phyloP scores from a whole-genome alignment of 768 basidiomycete genomes.

The Mycena kentingensis region DNA sequence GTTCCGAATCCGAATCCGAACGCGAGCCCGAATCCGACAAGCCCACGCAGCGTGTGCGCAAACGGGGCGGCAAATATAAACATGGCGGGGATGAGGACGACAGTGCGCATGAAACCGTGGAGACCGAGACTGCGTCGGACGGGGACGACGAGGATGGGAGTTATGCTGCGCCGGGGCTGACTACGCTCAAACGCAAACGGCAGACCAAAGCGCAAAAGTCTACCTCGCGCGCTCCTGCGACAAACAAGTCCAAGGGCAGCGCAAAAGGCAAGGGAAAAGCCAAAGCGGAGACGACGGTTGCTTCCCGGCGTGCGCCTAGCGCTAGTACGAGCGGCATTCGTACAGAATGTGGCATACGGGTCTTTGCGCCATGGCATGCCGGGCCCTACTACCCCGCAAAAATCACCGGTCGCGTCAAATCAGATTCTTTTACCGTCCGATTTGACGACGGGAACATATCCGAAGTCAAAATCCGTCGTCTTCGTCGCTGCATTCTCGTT shows the following conservation, averaged over 20 bases:
- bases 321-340: constrained; percentile 23
- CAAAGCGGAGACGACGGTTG: too few species aligned
- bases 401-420: too few species aligned
- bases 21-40: constrained; percentile 5
- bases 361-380: constrained; percentile 73
- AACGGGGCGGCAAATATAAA: constrained; percentile 28
- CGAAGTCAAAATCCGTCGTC: constrained; percentile 48
- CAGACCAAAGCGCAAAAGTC: constrained; percentile 10
- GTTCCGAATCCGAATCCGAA: constrained; percentile 4
- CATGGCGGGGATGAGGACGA: constrained; percentile 30
- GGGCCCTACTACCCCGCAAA: constrained; percentile 64
- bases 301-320: constrained; percentile 44
- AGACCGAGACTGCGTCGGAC: constrained; percentile 45
- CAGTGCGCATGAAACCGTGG: constrained; percentile 26
- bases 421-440: constrained; percentile 49
- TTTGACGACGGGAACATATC: constrained; percentile 82
- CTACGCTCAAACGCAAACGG: constrained; percentile 51
- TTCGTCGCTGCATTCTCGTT: constrained; percentile 54
- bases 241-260: too few species aligned
- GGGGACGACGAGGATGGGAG: constrained; percentile 44
- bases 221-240: too few species aligned
- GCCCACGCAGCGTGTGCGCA: constrained; percentile 4
- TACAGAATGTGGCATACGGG: constrained; percentile 49
- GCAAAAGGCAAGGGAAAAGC: too few species aligned
- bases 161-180: constrained; percentile 31